Evolutionary conservation across 2,329 filamentous ascomycete species (phyloP), one percentile per base, ranked within the genome.

Genomic region (Taxawa tesnikishii): DNA sequence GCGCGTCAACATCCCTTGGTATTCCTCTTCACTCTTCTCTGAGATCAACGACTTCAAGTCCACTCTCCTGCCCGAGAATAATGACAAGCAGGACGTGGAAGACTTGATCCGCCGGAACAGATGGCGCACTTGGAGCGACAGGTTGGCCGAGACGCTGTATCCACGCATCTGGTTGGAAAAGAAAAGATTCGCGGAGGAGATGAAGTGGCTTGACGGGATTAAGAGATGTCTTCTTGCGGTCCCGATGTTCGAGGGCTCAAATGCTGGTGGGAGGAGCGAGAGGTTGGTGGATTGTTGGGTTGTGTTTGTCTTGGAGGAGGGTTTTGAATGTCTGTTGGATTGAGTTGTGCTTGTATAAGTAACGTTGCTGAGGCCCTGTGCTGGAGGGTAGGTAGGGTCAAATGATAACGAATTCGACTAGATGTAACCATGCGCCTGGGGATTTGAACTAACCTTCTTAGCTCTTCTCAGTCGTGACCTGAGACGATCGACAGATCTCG

Each of bases 261-360:
- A 15, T 14, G 28, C 2, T 15, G 9, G 12, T 14, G 15, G 12
- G 3, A 17, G 8, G 13, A 16, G 2, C 6, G 11, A 12, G 28
- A 16, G 11, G 28, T 11, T 3, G 15, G 14, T 13, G 16, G 25
- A 16, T 18, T 15, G 26, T 19, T 15, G 16, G 16, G 14, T 10
- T 28, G n/a, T n/a, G n/a, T n/a, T 25, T 24, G 16, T 17, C 23
- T 18, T 37, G 15, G 21, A 29, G 12, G 28, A 11, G 12, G 28
- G 16, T 6, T 16, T 29, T 29, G 28, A 17, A 9, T n/a, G 17
- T 10, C 12, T 29, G 28, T 17, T 13, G 10, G 28, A 15, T 17
- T 17, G 17, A 6, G 10, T 29, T 29, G n/a, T n/a, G n/a, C n/a
- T n/a, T n/a, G n/a, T n/a, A n/a, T n/a, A n/a, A n/a, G n/a, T n/a